Percentiles rank a stretch among this genome's conserved stretches.
These are phyloP conservation scores for Rhynchospora tenuis DNA, from an alignment of 176 grass and related monocot genomes.

Conservation along the genomic window DNA sequence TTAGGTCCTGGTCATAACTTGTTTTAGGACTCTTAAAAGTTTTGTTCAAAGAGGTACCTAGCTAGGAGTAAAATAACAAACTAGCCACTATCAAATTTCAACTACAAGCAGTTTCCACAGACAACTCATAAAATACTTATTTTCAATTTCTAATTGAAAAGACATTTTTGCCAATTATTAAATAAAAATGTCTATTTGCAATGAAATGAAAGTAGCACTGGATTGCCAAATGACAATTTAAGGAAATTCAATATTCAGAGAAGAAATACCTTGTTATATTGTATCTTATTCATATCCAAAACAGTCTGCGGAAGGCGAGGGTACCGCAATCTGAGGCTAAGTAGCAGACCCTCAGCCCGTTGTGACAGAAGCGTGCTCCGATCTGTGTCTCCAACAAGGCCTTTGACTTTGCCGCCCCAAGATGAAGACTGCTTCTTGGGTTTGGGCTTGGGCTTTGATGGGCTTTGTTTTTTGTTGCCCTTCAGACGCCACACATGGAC, in stretches of 20 bases:
- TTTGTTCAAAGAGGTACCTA: background rate
- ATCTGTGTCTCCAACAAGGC: slow-evolving; percentile 56
- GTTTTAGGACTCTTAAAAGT: background rate
- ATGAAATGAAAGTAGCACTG: background rate
- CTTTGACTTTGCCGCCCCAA: slow-evolving; percentile 91
- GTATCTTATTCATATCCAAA: slow-evolving; percentile 98
- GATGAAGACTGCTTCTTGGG: slow-evolving; percentile 45
- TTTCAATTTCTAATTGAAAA: background rate
- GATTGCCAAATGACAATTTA: background rate
- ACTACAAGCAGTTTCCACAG: background rate
- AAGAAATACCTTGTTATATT: slow-evolving; percentile 89
- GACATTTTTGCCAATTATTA: background rate
- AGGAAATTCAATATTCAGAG: background rate
- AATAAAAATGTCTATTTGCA: background rate
- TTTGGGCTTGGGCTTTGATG: slow-evolving; percentile 26
- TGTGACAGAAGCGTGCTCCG: slow-evolving; percentile 59
- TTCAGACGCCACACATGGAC: slow-evolving; percentile 93
- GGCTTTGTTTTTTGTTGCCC: slow-evolving; percentile 42
- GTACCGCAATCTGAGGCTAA: slow-evolving; percentile 77
- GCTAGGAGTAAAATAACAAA: background rate
- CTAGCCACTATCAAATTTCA: background rate
- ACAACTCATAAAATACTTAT: background rate
- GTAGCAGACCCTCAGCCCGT: slow-evolving; percentile 72
- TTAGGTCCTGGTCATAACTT: background rate
- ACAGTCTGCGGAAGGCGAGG: slow-evolving; percentile 82